Conservation (phyloP, 305 asterid species). For the Fraxinus platypoda region DNA sequence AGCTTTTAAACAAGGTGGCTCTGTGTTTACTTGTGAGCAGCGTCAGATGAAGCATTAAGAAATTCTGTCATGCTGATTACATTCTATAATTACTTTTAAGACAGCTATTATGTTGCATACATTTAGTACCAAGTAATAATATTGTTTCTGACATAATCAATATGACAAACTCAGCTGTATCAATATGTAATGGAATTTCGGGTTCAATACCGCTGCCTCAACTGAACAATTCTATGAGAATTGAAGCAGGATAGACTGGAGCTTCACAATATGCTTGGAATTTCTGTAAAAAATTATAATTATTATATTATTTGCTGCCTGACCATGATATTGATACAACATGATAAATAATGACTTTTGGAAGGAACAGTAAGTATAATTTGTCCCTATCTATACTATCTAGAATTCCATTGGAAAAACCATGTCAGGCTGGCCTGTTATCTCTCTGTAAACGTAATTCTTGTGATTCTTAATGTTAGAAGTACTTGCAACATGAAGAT, state of each 20-base stretch:
- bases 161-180: neutral
- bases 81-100: neutral
- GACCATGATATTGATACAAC: neutral
- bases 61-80: neutral
- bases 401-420: neutral
- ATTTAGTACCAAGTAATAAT: neutral
- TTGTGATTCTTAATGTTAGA: neutral
- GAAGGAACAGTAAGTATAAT: neutral
- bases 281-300: neutral
- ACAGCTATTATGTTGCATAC: neutral
- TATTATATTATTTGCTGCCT: neutral
- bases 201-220: neutral
- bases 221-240: conserved; percentile 25
- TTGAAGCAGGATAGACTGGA: conserved; percentile 64
- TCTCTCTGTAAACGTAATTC: neutral
- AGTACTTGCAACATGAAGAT: neutral
- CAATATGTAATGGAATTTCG: neutral
- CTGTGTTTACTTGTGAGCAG: neutral
- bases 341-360: neutral
- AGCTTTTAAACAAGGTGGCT: neutral
- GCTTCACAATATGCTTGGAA: neutral
- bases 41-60: neutral
- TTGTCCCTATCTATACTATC: neutral
- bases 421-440: neutral
- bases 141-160: neutral